Evolutionary conservation across 768 basidiomycete genomes (phyloP).

Genomic region (Wakefieldia striispora): DNA sequence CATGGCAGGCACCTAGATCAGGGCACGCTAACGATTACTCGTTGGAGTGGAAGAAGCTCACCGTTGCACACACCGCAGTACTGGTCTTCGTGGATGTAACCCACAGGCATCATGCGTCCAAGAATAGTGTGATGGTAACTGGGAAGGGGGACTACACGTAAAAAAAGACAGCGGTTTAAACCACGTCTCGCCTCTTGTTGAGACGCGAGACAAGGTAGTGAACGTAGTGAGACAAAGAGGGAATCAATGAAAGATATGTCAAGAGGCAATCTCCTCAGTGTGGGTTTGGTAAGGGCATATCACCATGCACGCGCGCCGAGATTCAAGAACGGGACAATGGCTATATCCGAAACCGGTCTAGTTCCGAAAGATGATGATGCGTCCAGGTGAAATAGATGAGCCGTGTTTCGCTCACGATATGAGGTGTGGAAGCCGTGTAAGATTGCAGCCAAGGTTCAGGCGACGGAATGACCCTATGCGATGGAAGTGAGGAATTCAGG

Average conservation of each 20-base stretch:
- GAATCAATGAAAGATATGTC: constrained; percentile 13
- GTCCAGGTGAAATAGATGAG: constrained; percentile 18
- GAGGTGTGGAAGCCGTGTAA: constrained; percentile 1
- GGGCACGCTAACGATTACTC: background rate
- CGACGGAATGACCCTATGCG: constrained; percentile 10
- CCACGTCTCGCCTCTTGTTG: constrained; percentile 27
- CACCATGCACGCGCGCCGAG: constrained; percentile 14
- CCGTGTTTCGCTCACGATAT: constrained; percentile 16
- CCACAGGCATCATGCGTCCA: constrained; percentile 10
- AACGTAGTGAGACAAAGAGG: constrained; percentile 23
- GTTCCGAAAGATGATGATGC: constrained; percentile 23
- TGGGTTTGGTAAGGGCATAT: constrained; percentile 18
- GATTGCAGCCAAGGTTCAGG: constrained; percentile 10
- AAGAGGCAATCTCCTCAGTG: constrained; percentile 11
- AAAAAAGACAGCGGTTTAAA: constrained; percentile 12
- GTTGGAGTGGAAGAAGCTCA: constrained; percentile 6
- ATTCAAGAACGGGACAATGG: constrained; percentile 30
- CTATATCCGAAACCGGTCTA: constrained; percentile 38
- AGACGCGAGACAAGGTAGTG: constrained; percentile 36
- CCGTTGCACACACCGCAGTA: constrained; percentile 9
- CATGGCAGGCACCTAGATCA: constrained; percentile 6
- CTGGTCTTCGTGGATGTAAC: constrained; percentile 15
- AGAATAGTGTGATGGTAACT: constrained; percentile 2
- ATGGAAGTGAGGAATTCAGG: constrained; percentile 15
- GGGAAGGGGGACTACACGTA: background rate